Base-by-base conservation (phyloP, 148 eudicot genomes). In the Polygonum aviculare region DNA sequence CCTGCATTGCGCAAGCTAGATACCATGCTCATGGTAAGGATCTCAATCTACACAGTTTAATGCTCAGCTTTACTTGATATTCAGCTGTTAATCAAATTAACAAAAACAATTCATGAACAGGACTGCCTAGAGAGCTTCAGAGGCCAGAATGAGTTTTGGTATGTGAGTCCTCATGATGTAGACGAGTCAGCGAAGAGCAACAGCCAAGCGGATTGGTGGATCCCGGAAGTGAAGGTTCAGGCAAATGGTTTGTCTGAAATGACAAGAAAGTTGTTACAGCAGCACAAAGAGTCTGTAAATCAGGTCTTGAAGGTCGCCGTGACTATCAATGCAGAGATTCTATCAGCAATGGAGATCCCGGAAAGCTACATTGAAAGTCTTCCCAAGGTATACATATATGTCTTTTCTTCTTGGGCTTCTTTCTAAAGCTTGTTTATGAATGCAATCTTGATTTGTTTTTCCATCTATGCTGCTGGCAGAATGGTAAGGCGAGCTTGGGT, bases 1-100 rank as follows among this genome's bases (percentile, higher is more conserved):
- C 93, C 93, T 39, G 93, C 89, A 2, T 80, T 89, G 67, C 80
- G 90, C 69, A 89, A 89, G 84, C 90, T 89, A 33, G 93, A 89
- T 35, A 81, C 84, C 6, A 87, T 87, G 93, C 86, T 89, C 33
- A 81, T 85, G 44, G 94, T 92, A 80, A 85, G 89, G 60, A 76
- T 10, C 47, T 76, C 22, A 4, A 50, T 50, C 16, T 50, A 50
- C 18, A 50, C 14, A 50, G 14, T 49, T 12, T 50, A 50, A 50
- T 39, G 2, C 41, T 39, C 41, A 39, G 41, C 41, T 4, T 39
- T 39, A 39, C 41, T 39, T 39, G 3, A 12, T 8, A n/a, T 7
- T 39, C 3, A 39, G 3, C 3, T 39, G 7, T 50, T 2, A n/a
- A 26, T 31, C 69, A 11, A 62, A 62, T 1, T 4, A 8, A 60